phyloP scores from a whole-genome alignment of 225 moss, liverwort and hornwort species.

The Physcomitrellopsis africana region DNA sequence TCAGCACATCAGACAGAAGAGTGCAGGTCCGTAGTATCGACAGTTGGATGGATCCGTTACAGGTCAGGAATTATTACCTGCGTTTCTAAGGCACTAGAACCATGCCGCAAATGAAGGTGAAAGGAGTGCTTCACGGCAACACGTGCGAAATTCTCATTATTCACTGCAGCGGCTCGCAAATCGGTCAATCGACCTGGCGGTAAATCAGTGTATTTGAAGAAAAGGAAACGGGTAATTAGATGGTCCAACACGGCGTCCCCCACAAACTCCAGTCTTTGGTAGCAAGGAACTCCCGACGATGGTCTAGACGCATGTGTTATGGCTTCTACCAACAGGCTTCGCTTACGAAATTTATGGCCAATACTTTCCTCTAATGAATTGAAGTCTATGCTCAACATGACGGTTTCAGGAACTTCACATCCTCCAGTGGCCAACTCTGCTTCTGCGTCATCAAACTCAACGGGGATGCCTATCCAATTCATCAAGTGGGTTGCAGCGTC shows the following conservation, averaged over 20 bases:
- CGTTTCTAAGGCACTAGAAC: constrained; percentile 96
- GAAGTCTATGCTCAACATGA: constrained; percentile 86
- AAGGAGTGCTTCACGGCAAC: constrained; percentile 96
- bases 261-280: constrained; percentile 96
- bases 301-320: constrained; percentile 99
- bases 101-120: constrained; percentile 94
- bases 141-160: constrained; percentile 97
- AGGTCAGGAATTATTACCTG: constrained; percentile 57
- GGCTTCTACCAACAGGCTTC: constrained; percentile 93
- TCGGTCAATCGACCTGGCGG: constrained; percentile 98
- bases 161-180: constrained; percentile 97
- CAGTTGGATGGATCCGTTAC: constrained; percentile 5
- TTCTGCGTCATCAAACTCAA: constrained; percentile 86
- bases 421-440: constrained; percentile 83
- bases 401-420: constrained; percentile 86
- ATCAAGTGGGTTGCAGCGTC: constrained; percentile 94
- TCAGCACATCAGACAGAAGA: too few relatives aligned
- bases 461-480: constrained; percentile 99
- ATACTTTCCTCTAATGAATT: constrained; percentile 73
- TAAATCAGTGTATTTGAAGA: constrained; percentile 96
- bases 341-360: constrained; percentile 82
- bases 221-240: constrained; percentile 86
- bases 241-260: constrained; percentile 98
- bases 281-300: constrained; percentile 97
- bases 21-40: background rate